phyloP scores from a whole-genome alignment of 768 basidiomycete genomes.

The Serpula lacrymans region DNA sequence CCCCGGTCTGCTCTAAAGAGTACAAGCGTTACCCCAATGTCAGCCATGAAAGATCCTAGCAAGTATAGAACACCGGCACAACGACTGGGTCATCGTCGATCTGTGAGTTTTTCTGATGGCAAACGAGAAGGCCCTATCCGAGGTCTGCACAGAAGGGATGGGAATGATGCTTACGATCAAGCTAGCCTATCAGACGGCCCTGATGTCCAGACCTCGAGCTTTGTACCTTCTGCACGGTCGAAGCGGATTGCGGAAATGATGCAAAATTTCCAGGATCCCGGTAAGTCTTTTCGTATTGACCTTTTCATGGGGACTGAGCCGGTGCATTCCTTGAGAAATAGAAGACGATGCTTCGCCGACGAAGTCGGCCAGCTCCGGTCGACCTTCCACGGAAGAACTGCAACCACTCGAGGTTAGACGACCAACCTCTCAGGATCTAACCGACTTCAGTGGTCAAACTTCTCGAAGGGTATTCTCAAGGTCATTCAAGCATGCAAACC shows the following conservation, averaged over 20 bases:
- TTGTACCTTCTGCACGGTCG: slow-evolving; percentile 63
- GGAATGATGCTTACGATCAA: slow-evolving; percentile 35
- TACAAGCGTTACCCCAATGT: slow-evolving; percentile 48
- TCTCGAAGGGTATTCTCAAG: slow-evolving; percentile 44
- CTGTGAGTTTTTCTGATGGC: slow-evolving; percentile 97
- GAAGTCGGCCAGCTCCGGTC: slow-evolving; percentile 45
- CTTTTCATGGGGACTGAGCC: slow-evolving; percentile 6
- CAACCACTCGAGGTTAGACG: slow-evolving; percentile 43
- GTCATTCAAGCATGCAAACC: slow-evolving; percentile 31
- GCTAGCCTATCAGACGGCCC: slow-evolving; percentile 13
- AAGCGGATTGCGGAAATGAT: slow-evolving; percentile 82
- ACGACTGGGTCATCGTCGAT: slow-evolving; percentile 57
- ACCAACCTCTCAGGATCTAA: slow-evolving; percentile 29
- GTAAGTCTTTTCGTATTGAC: slow-evolving; percentile 37
- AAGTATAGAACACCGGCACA: slow-evolving; percentile 55
- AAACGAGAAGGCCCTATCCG: slow-evolving; percentile 84
- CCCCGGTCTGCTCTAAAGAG: slow-evolving; percentile 42
- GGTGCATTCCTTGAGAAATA: slow-evolving; percentile 29
- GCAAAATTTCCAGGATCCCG: slow-evolving; percentile 63
- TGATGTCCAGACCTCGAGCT: slow-evolving; percentile 19
- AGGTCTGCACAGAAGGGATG: slow-evolving; percentile 43
- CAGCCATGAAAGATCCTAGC: slow-evolving; percentile 54
- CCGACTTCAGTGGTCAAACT: slow-evolving; percentile 16
- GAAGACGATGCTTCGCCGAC: slow-evolving; percentile 54
- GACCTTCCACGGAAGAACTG: slow-evolving; percentile 41